Percentiles rank a stretch among this genome's conserved stretches.
Conservation (phyloP, 208 protist genomes). For the Acanthamoeba castellanii region DNA sequence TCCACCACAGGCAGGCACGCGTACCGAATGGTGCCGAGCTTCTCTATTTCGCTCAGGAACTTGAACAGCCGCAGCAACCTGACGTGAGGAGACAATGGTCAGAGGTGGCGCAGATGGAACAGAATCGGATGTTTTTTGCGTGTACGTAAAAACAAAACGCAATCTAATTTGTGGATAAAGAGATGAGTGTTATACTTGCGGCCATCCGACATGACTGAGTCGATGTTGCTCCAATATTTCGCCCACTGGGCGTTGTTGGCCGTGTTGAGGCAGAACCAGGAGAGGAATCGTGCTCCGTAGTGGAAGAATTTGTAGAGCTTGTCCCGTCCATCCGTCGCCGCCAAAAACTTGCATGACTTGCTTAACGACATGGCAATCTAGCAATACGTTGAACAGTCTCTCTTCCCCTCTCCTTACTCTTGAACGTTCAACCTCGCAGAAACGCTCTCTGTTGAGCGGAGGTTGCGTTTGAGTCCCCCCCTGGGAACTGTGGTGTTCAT, state of each 20-base stretch:
- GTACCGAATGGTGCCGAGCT: background rate
- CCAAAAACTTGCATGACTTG: slow-evolving; percentile 27
- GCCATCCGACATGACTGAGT: slow-evolving; percentile 15
- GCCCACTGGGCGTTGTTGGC: background rate
- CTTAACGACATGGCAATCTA: background rate
- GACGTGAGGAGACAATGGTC: no score
- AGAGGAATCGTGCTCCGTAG: background rate
- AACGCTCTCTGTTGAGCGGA: no score
- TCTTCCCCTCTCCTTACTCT: no score
- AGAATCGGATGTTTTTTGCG: no score
- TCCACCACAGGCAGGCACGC: background rate
- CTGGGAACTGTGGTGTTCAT: no score
- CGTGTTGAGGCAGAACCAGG: slow-evolving; percentile 23
- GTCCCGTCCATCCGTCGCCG: slow-evolving; percentile 16
- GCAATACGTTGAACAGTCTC: no score
- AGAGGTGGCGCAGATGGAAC: no score
- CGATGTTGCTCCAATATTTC: slow-evolving; percentile 12
- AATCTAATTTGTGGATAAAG: no score
- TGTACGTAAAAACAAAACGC: no score
- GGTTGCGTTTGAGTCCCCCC: no score
- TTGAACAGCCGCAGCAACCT: slow-evolving; percentile 43
- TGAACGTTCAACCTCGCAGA: no score
- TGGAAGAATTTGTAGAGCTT: slow-evolving; percentile 52
- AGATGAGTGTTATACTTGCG: background rate
- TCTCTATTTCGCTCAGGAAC: slow-evolving; percentile 13